A percentile compares a stretch with the other conserved stretches of the same genome.
These are phyloP conservation scores for Pterocarpus santalinus DNA, from an alignment of 306 rosid species.

Conservation along the genomic window DNA sequence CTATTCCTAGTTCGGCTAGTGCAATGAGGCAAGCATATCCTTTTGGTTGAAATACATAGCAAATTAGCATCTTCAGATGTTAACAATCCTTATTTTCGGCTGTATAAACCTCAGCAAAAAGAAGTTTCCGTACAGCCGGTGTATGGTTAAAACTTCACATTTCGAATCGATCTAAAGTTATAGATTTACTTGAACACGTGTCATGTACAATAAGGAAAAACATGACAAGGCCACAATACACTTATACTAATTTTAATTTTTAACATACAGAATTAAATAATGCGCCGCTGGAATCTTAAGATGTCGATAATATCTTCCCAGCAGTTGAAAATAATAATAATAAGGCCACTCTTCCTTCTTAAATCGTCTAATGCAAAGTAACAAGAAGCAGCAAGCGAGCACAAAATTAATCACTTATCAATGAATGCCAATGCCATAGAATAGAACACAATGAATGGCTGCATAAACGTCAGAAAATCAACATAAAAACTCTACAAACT, in stretches of 20 bases:
- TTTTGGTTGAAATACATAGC: too few species aligned
- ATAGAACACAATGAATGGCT: slow-evolving; percentile 30
- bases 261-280: too few species aligned
- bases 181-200: not conserved
- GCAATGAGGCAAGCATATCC: too few species aligned
- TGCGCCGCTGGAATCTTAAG: too few species aligned
- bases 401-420: slow-evolving; percentile 20
- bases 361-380: not conserved
- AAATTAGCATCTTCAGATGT: not conserved
- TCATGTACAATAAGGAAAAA: not conserved
- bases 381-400: not conserved
- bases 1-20: too few species aligned
- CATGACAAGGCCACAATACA: too few species aligned
- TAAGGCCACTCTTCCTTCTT: not conserved
- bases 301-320: too few species aligned
- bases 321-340: not conserved
- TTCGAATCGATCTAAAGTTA: not conserved
- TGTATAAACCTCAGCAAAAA: not conserved
- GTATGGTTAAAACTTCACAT: not conserved
- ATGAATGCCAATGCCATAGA: slow-evolving; percentile 24
- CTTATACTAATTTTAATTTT: too few species aligned
- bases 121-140: not conserved
- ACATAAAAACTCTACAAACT: slow-evolving; percentile 40
- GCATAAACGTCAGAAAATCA: slow-evolving; percentile 36
- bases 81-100: not conserved